phyloP scores from a whole-genome alignment of 768 basidiomycete species.

The Mycena metata region DNA sequence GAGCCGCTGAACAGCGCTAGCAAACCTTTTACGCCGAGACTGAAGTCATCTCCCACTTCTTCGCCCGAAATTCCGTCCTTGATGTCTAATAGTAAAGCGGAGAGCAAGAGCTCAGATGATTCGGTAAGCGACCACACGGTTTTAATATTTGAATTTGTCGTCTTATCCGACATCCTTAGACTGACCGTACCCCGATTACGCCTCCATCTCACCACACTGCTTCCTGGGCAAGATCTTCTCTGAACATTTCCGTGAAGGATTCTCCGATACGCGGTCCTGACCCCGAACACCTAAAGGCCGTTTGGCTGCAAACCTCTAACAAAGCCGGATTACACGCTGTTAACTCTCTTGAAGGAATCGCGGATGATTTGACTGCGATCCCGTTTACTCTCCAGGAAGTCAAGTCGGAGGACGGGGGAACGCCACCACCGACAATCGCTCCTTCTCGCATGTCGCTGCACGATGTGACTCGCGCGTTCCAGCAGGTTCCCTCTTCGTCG shows the following conservation, averaged over 20 bases:
- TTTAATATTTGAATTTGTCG: slow-evolving; percentile 7
- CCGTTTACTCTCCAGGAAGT: slow-evolving; percentile 89
- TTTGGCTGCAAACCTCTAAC: slow-evolving; percentile 86
- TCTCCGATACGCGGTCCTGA: slow-evolving; percentile 74
- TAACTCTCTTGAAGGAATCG: slow-evolving; percentile 88
- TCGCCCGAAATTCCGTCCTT: slow-evolving; percentile 46
- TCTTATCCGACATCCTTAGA: slow-evolving; percentile 44
- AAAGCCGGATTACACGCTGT: slow-evolving; percentile 75
- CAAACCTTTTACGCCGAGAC: slow-evolving; percentile 35
- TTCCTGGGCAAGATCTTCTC: slow-evolving; percentile 70
- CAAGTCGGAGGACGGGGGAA: slow-evolving; percentile 88
- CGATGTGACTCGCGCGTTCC: slow-evolving; percentile 89
- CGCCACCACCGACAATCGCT: slow-evolving; percentile 74
- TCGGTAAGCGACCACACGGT: slow-evolving; percentile 56
- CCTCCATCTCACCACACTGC: slow-evolving; percentile 59
- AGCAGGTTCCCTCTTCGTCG: slow-evolving; percentile 80
- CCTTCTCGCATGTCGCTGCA: slow-evolving; percentile 84
- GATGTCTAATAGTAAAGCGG: slow-evolving; percentile 53
- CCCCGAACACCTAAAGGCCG: slow-evolving; percentile 86
- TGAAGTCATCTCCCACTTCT: slow-evolving; percentile 35
- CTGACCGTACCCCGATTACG: slow-evolving; percentile 61
- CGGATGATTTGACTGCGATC: slow-evolving; percentile 83
- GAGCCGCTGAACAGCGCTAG: slow-evolving; percentile 39
- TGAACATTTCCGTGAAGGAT: slow-evolving; percentile 74
- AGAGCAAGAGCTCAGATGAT: slow-evolving; percentile 67